Percentiles rank a stretch among this genome's conserved stretches.
These are phyloP conservation scores for Exophiala viscosa DNA, from an alignment of 2,329 filamentous ascomycete species.

Conservation along the genomic window DNA sequence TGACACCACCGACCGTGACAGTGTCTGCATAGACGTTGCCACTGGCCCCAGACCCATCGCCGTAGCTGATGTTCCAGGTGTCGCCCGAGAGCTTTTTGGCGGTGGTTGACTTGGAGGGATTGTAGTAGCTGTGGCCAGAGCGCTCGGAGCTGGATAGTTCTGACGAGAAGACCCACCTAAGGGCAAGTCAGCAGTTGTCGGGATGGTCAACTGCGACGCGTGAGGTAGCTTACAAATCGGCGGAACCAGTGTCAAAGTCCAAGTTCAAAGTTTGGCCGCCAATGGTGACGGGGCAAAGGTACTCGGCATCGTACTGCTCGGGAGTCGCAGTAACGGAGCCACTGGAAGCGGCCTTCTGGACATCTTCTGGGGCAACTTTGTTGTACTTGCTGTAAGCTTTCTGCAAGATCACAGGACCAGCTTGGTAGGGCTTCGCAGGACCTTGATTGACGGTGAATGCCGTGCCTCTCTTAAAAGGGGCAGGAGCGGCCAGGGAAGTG, in stretches of 20 bases:
- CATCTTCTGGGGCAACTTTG: constrained; percentile 19
- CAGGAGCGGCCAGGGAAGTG: constrained; percentile 18
- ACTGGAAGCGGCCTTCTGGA: constrained; percentile 18
- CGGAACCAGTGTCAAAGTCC: constrained; percentile 68
- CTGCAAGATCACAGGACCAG: constrained; percentile 23
- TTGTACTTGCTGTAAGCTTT: constrained; percentile 27
- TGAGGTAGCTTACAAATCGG: constrained; percentile 56
- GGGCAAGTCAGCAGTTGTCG: background rate
- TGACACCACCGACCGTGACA: constrained; percentile 59
- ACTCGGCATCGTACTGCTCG: constrained; percentile 53
- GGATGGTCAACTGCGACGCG: background rate
- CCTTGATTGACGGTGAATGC: constrained; percentile 24
- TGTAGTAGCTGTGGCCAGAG: constrained; percentile 57
- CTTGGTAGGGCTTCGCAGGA: constrained; percentile 21
- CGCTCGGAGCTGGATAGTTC: constrained; percentile 51
- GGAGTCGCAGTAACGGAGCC: constrained; percentile 40
- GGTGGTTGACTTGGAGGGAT: constrained; percentile 44
- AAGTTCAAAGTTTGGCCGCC: constrained; percentile 62
- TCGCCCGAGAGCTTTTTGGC: constrained; percentile 46
- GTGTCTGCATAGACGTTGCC: constrained; percentile 65
- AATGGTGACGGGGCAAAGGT: constrained; percentile 60
- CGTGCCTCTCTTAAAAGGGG: constrained; percentile 18
- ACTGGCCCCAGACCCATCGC: constrained; percentile 60
- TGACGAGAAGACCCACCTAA: constrained; percentile 64
- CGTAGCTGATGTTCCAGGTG: constrained; percentile 61